A percentile compares a stretch with the other conserved stretches of the same genome.
These are phyloP conservation scores for Fusarium citri DNA, from an alignment of 2,329 filamentous ascomycete species.

Conservation along the genomic window DNA sequence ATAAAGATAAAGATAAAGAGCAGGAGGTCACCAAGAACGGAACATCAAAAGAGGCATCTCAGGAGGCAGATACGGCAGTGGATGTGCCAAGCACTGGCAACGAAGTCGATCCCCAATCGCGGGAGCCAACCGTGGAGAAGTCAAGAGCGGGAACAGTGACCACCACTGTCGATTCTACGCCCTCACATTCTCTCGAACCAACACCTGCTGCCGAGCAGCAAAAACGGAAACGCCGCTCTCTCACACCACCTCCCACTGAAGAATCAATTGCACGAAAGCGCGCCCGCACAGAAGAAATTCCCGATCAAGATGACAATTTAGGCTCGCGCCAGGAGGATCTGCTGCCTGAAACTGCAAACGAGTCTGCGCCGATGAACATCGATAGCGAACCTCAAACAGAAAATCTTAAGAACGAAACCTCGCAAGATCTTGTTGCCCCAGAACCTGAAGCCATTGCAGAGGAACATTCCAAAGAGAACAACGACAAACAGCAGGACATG, in stretches of 20 bases:
- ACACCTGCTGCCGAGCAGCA: conserved; percentile 52
- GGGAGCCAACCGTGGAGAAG: conserved; percentile 15
- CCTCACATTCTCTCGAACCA: conserved; percentile 20
- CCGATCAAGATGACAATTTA: conserved; percentile 13
- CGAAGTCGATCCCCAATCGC: conserved; percentile 17
- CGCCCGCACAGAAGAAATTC: conserved; percentile 56
- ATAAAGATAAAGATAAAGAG: conserved; percentile 4
- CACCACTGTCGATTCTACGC: conserved; percentile 20
- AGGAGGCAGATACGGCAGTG: not conserved
- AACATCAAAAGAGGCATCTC: conserved; percentile 12
- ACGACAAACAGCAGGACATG: conserved; percentile 43
- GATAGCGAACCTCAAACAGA: conserved; percentile 17
- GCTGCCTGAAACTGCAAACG: conserved; percentile 9
- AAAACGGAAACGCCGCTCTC: conserved; percentile 75
- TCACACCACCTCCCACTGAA: conserved; percentile 67
- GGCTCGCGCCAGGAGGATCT: conserved; percentile 28
- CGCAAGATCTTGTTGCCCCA: not conserved
- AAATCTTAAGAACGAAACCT: conserved; percentile 4
- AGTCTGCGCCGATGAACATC: conserved; percentile 28
- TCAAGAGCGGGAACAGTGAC: conserved; percentile 20
- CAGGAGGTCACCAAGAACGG: conserved; percentile 19
- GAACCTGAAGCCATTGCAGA: conserved; percentile 4
- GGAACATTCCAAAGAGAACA: conserved; percentile 6
- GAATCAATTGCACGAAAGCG: conserved; percentile 68
- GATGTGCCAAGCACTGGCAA: conserved; percentile 20